phyloP scores from a whole-genome alignment of 1,284 basidiomycete species.

The Mycena sp. region DNA sequence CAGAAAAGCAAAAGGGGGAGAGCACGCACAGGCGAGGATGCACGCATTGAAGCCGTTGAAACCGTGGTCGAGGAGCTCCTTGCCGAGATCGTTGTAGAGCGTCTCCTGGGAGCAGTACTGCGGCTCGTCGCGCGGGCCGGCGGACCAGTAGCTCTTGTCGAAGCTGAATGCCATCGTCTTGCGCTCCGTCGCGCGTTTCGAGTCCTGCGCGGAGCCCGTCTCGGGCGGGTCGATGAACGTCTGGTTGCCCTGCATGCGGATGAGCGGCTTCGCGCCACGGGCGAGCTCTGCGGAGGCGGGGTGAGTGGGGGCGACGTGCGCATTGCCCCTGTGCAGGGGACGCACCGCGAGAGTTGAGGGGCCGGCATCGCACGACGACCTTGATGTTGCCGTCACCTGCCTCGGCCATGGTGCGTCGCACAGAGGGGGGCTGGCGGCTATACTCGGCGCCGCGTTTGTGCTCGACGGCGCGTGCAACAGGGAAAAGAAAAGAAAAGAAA shows the following conservation, averaged over 20 bases:
- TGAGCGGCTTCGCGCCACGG: conserved; percentile 90
- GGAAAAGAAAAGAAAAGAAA: background rate
- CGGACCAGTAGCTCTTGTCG: conserved; percentile 97
- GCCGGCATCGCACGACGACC: conserved; percentile 96
- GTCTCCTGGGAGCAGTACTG: conserved; percentile 93
- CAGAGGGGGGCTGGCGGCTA: background rate
- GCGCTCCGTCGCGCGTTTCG: conserved; percentile 84
- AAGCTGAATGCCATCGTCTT: conserved; percentile 92
- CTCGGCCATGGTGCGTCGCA: conserved; percentile 49
- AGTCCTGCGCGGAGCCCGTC: conserved; percentile 70
- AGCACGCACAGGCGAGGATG: conserved; percentile 92
- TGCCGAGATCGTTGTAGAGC: conserved; percentile 93
- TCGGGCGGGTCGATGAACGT: conserved; percentile 93
- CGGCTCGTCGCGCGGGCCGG: conserved; percentile 87
- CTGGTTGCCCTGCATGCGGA: conserved; percentile 92
- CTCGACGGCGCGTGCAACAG: background rate
- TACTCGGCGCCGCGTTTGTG: conserved; percentile 9
- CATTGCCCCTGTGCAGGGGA: no score
- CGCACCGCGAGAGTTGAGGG: conserved; percentile 91
- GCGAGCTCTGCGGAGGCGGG: conserved; percentile 78
- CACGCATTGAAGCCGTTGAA: conserved; percentile 98
- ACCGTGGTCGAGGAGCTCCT: conserved; percentile 93
- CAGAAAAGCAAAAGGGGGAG: conserved; percentile 6
- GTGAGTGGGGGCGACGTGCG: no score
- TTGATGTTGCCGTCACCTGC: conserved; percentile 88